Evolutionary conservation across 2,329 filamentous ascomycete species (phyloP).

Genomic region (Thermomyces lanuginosus): DNA sequence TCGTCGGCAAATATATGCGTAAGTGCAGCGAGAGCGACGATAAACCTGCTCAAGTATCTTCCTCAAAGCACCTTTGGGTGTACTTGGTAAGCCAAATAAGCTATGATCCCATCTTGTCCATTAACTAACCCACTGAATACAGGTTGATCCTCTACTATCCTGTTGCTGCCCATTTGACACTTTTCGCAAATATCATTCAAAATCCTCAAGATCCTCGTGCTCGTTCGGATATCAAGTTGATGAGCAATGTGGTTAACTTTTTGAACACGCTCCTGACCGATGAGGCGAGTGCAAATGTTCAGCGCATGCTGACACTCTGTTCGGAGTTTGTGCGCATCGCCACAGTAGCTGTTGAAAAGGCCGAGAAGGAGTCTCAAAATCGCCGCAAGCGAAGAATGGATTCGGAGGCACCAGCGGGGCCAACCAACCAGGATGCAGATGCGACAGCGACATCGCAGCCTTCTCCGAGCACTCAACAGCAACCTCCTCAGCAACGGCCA

Average conservation of each 20-base stretch:
- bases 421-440: conserved; percentile 12
- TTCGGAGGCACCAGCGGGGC: conserved; percentile 31
- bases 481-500: neutral
- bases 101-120: neutral
- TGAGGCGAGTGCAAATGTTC: conserved; percentile 75
- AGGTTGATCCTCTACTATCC: conserved; percentile 92
- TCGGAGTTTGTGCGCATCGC: conserved; percentile 95
- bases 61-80: conserved; percentile 88
- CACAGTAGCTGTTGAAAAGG: conserved; percentile 74
- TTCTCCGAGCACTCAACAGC: neutral
- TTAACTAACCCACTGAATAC: neutral
- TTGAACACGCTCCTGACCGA: conserved; percentile 77
- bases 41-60: conserved; percentile 87
- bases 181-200: conserved; percentile 92
- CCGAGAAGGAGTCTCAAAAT: conserved; percentile 66
- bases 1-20: conserved; percentile 86
- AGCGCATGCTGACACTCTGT: conserved; percentile 84
- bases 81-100: conserved; percentile 55
- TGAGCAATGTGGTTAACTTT: conserved; percentile 87
- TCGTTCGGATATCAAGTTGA: conserved; percentile 72
- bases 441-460: conserved; percentile 8
- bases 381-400: conserved; percentile 71
- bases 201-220: conserved; percentile 83
- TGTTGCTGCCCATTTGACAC: conserved; percentile 79
- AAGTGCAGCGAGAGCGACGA: conserved; percentile 78